Conservation (phyloP, 208 protist genomes). For the Trypanosoma cruzi region DNA sequence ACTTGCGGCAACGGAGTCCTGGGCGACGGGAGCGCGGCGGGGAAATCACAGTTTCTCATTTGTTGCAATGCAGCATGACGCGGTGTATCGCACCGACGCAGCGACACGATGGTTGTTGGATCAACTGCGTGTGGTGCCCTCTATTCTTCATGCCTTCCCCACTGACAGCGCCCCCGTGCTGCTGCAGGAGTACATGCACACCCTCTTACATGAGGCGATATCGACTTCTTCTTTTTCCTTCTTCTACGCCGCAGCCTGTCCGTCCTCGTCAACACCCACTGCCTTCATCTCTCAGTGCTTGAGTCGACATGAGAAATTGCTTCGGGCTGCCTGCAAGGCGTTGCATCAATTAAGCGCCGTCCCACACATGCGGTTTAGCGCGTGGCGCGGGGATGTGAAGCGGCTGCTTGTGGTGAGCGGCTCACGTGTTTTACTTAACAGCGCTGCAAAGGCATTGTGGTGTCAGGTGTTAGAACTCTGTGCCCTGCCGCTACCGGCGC, state of each 20-base stretch:
- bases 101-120: constrained; percentile 22
- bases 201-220: constrained; percentile 27
- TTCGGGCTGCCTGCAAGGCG: constrained; percentile 14
- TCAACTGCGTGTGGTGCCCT: constrained; percentile 26
- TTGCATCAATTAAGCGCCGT: constrained; percentile 30
- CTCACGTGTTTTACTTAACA: neutral
- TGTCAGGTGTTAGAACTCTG: constrained; percentile 32
- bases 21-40: neutral
- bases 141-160: constrained; percentile 22
- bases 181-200: constrained; percentile 33
- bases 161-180: constrained; percentile 12
- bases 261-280: neutral
- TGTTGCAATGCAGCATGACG: constrained; percentile 7
- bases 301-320: constrained; percentile 19
- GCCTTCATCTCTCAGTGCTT: neutral
- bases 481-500: constrained; percentile 24
- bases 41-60: neutral
- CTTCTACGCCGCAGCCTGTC: neutral
- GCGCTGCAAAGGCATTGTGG: constrained; percentile 14
- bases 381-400: constrained; percentile 32
- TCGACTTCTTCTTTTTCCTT: neutral
- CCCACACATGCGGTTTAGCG: constrained; percentile 32
- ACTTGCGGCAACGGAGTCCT: neutral
- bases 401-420: constrained; percentile 26
- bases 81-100: neutral